Evolutionary conservation across 2,329 filamentous ascomycete species (phyloP).

Genomic region (Teratosphaeria nubilosa): DNA sequence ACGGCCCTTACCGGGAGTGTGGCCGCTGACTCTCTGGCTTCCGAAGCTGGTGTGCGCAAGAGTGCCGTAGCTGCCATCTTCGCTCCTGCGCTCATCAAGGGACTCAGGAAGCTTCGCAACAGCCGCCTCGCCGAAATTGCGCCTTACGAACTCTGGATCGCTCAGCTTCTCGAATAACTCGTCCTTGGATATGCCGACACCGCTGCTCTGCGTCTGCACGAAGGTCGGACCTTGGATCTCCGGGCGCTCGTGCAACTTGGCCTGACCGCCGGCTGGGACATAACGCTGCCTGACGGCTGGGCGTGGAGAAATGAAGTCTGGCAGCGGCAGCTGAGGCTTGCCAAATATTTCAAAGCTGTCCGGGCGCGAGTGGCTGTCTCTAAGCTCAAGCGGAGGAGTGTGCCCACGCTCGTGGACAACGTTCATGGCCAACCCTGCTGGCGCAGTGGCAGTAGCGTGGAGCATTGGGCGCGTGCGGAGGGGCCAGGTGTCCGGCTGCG

Average conservation of each 20-base stretch:
- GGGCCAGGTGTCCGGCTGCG: background rate
- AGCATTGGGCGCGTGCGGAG: background rate
- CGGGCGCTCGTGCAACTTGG: conserved; percentile 13
- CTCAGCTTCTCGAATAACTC: conserved; percentile 5
- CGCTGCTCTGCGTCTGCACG: background rate
- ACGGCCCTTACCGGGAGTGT: background rate
- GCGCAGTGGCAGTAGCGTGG: conserved; percentile 1
- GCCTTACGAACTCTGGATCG: conserved; percentile 3
- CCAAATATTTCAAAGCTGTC: conserved; percentile 1
- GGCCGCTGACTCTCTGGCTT: background rate
- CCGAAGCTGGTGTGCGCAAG: background rate
- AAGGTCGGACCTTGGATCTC: conserved; percentile 11
- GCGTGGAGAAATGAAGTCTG: conserved; percentile 12
- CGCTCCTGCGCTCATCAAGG: background rate
- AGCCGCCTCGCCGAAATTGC: conserved; percentile 6
- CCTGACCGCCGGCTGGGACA: conserved; percentile 18
- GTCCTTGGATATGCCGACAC: conserved; percentile 6
- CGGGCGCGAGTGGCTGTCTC: background rate
- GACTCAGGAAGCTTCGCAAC: conserved; percentile 1
- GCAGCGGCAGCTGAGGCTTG: conserved; percentile 1
- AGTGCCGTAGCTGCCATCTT: background rate
- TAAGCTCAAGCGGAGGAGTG: background rate
- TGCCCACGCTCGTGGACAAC: background rate
- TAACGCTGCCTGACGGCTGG: conserved; percentile 16
- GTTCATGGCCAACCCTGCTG: background rate